phyloP scores from a whole-genome alignment of 306 rosid genomes.

The Fagus sylvatica region DNA sequence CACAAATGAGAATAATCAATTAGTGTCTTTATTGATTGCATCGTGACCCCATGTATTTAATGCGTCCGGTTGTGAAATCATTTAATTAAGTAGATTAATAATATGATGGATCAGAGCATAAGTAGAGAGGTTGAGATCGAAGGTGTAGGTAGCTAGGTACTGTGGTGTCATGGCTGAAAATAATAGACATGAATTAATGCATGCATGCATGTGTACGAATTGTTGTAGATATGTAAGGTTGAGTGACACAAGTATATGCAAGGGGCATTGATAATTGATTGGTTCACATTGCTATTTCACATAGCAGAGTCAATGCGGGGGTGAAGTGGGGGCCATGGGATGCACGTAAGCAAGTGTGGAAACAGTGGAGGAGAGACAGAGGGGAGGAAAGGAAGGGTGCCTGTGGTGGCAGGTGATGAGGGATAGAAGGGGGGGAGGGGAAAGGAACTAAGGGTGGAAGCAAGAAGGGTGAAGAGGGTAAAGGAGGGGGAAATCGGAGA shows the following conservation, averaged over 20 bases:
- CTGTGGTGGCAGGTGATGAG: no score
- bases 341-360: no score
- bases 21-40: not conserved
- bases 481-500: slow-evolving; percentile 31
- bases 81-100: not conserved
- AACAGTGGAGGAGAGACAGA: no score
- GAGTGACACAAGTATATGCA: no score
- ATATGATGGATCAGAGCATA: not conserved
- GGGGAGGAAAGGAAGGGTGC: no score
- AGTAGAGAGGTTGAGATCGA: not conserved
- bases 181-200: not conserved
- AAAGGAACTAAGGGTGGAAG: no score
- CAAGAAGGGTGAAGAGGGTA: slow-evolving; percentile 32
- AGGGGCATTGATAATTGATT: no score
- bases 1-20: not conserved
- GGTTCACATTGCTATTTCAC: no score
- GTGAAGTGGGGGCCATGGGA: no score
- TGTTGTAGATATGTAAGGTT: no score
- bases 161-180: not conserved
- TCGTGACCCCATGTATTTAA: slow-evolving; percentile 3
- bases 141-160: not conserved
- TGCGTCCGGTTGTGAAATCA: not conserved
- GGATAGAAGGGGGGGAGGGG: no score
- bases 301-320: no score
- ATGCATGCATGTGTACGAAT: not conserved